phyloP scores from a whole-genome alignment of 2,329 filamentous ascomycete species.

The Fusarium pseudoanthophilum region DNA sequence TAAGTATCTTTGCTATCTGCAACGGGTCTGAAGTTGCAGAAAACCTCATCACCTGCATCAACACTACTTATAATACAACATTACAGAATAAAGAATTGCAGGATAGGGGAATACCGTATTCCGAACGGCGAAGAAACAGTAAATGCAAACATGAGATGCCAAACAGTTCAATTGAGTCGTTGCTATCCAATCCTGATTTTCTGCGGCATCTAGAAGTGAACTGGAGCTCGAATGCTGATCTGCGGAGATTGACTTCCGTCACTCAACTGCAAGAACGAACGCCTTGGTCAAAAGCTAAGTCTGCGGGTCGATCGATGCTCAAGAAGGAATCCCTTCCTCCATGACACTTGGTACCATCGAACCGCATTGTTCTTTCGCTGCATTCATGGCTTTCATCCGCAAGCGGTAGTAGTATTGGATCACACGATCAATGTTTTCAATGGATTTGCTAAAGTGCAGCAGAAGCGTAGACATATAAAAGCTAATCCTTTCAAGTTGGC shows the following conservation, averaged over 20 bases:
- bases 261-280: not conserved
- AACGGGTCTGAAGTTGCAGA: not conserved
- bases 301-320: not conserved
- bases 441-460: not conserved
- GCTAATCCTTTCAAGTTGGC: not conserved
- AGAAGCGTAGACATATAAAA: not conserved
- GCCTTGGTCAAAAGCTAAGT: not conserved
- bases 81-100: not conserved
- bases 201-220: not conserved
- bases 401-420: not conserved
- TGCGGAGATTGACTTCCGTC: not conserved
- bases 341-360: not conserved
- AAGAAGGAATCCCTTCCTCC: not conserved
- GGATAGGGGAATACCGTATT: not conserved
- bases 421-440: constrained; percentile 22
- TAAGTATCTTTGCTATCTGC: not conserved
- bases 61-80: not conserved
- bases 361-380: not conserved
- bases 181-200: not conserved
- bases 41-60: not conserved
- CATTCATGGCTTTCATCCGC: not conserved
- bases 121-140: not conserved
- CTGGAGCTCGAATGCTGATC: not conserved
- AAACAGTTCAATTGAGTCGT: not conserved
- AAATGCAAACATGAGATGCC: not conserved